phyloP scores from a whole-genome alignment of 2,329 filamentous ascomycete genomes.

The Shiraia bambusicola region DNA sequence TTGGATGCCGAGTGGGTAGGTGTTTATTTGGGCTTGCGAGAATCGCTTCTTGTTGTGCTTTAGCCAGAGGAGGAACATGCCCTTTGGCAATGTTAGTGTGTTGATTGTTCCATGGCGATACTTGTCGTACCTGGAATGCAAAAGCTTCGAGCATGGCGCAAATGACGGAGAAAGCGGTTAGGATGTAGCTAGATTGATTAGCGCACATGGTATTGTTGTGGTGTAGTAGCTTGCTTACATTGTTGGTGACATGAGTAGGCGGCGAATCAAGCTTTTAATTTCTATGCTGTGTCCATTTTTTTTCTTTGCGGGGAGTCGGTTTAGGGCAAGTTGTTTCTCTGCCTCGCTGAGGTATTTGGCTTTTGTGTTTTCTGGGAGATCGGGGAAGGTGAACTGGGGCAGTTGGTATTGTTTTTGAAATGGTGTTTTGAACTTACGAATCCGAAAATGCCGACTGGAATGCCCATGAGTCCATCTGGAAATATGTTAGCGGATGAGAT shows the following conservation, averaged over 20 bases:
- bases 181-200: slow-evolving; percentile 36
- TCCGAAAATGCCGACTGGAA: slow-evolving; percentile 24
- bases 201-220: neutral
- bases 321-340: slow-evolving; percentile 21
- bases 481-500: neutral
- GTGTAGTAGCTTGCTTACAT: slow-evolving; percentile 8
- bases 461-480: slow-evolving; percentile 25
- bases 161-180: slow-evolving; percentile 41
- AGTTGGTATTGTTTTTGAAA: neutral
- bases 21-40: slow-evolving; percentile 54
- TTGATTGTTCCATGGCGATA: no score
- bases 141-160: slow-evolving; percentile 40
- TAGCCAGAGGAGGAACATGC: slow-evolving; percentile 25
- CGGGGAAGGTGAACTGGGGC: slow-evolving; percentile 22
- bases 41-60: slow-evolving; percentile 18
- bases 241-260: slow-evolving; percentile 16
- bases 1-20: slow-evolving; percentile 59
- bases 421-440: slow-evolving; percentile 11
- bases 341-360: slow-evolving; percentile 14
- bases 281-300: slow-evolving; percentile 21
- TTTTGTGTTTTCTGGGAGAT: slow-evolving; percentile 20
- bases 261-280: slow-evolving; percentile 16
- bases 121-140: slow-evolving; percentile 16
- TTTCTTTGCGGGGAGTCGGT: slow-evolving; percentile 23
- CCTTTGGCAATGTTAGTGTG: slow-evolving; percentile 2